phyloP scores from a whole-genome alignment of 768 basidiomycete species.

The Kondoa malvinella region DNA sequence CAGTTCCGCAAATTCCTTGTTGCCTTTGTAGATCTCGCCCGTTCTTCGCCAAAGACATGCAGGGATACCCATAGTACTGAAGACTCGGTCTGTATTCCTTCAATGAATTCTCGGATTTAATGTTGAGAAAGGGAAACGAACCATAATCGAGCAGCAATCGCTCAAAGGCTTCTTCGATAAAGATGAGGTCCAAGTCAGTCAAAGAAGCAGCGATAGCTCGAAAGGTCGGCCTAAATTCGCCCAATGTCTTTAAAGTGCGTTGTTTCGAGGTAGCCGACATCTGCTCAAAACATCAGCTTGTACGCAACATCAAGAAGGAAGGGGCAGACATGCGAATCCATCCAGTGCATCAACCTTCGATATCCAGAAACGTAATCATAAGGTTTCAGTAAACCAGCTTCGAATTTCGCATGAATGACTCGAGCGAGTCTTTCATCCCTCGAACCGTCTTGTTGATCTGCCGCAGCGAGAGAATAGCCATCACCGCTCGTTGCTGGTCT shows the following conservation, averaged over 20 bases:
- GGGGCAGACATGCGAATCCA: constrained; percentile 12
- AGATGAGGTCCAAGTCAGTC: constrained; percentile 76
- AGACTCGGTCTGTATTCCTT: constrained; percentile 32
- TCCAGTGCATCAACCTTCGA: constrained; percentile 44
- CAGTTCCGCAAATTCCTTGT: constrained; percentile 82
- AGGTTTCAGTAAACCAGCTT: constrained; percentile 82
- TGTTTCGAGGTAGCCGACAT: constrained; percentile 56
- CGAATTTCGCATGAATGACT: constrained; percentile 91
- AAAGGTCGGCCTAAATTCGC: constrained; percentile 35
- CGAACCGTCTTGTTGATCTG: constrained; percentile 80
- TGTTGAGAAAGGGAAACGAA: constrained; percentile 25
- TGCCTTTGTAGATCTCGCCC: constrained; percentile 97
- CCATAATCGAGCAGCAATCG: constrained; percentile 86
- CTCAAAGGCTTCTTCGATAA: constrained; percentile 96
- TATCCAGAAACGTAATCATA: constrained; percentile 97
- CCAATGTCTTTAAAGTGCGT: constrained; percentile 70
- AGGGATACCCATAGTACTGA: constrained; percentile 89
- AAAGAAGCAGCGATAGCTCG: constrained; percentile 59
- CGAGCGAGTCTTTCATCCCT: constrained; percentile 73
- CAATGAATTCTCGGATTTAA: neutral
- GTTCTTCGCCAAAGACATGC: constrained; percentile 87
- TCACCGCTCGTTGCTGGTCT: constrained; percentile 45
- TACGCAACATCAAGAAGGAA: constrained; percentile 6
- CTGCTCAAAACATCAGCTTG: neutral
- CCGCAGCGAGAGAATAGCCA: constrained; percentile 75